These are phyloP conservation scores for Phaeosphaeria sp. DNA, from an alignment of 2,329 filamentous ascomycete genomes.

Conservation along the genomic window DNA sequence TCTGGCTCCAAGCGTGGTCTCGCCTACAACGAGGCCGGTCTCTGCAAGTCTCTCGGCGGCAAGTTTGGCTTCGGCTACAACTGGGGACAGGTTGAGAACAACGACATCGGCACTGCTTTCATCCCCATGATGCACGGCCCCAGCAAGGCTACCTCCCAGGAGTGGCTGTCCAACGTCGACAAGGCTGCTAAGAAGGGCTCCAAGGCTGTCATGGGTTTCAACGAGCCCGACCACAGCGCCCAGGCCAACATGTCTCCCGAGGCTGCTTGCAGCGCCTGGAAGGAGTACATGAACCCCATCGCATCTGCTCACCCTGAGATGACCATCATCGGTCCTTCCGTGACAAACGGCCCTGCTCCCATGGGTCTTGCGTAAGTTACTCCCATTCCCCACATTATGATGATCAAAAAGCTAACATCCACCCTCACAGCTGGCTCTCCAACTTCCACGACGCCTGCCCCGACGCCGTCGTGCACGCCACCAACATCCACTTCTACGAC, in stretches of 20 bases:
- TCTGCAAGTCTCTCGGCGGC: conserved; percentile 61
- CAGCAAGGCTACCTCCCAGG: conserved; percentile 26
- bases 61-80: conserved; percentile 71
- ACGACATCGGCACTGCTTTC: conserved; percentile 61
- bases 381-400: neutral
- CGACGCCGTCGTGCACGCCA: conserved; percentile 43
- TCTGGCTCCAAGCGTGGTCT: conserved; percentile 68
- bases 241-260: conserved; percentile 45
- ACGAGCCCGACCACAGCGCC: conserved; percentile 44
- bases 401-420: neutral
- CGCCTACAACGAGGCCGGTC: conserved; percentile 67
- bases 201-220: conserved; percentile 48
- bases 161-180: conserved; percentile 51
- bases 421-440: conserved; percentile 32
- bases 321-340: conserved; percentile 43
- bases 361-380: conserved; percentile 29
- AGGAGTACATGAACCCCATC: conserved; percentile 42
- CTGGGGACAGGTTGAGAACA: conserved; percentile 60
- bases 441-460: conserved; percentile 43
- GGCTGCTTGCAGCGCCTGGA: conserved; percentile 42
- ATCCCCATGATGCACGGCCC: conserved; percentile 61
- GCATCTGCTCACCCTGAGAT: conserved; percentile 33
- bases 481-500: conserved; percentile 51
- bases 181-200: conserved; percentile 40
- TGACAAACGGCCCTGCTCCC: conserved; percentile 32